Evolutionary conservation across 306 rosid genomes (phyloP).

Genomic region (Canavalia gladiata): DNA sequence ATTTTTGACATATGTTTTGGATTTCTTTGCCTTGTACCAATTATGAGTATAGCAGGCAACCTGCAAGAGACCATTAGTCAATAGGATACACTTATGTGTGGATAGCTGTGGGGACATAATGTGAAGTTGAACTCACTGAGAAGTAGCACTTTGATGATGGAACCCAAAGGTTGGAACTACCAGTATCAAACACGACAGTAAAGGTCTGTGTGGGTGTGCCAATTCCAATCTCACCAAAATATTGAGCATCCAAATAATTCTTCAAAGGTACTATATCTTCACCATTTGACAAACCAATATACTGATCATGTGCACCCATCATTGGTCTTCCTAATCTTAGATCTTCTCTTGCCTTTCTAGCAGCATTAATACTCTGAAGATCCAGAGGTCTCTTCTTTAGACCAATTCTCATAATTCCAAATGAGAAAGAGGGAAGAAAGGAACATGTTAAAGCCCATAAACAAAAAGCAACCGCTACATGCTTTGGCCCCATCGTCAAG

Average conservation of each 20-base stretch:
- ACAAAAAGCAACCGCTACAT: conserved; percentile 61
- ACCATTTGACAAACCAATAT: conserved; percentile 47
- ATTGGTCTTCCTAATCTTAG: conserved; percentile 52
- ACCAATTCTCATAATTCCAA: conserved; percentile 65
- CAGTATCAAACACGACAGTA: conserved; percentile 87
- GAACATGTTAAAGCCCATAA: conserved; percentile 70
- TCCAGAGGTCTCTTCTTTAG: conserved; percentile 76
- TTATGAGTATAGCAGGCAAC: conserved; percentile 83
- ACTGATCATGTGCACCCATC: conserved; percentile 36
- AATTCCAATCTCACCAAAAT: conserved; percentile 85
- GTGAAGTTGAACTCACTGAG: conserved; percentile 66
- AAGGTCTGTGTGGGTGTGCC: conserved; percentile 88
- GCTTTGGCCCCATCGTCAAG: conserved; percentile 63
- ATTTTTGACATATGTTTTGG: conserved; percentile 65
- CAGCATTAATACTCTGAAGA: conserved; percentile 65
- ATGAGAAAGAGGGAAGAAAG: conserved; percentile 69
- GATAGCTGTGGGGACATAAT: conserved; percentile 20
- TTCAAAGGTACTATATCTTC: conserved; percentile 70
- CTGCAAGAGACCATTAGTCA: conserved; percentile 54
- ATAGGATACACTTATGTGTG: conserved; percentile 6
- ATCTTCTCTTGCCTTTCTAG: conserved; percentile 56
- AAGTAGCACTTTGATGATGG: conserved; percentile 87
- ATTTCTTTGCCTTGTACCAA: conserved; percentile 76
- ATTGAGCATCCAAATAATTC: conserved; percentile 87
- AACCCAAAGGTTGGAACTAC: conserved; percentile 96